Base-by-base conservation (phyloP, 495 filamentous ascomycete species). In the Penicillium cosmopolitanum region DNA sequence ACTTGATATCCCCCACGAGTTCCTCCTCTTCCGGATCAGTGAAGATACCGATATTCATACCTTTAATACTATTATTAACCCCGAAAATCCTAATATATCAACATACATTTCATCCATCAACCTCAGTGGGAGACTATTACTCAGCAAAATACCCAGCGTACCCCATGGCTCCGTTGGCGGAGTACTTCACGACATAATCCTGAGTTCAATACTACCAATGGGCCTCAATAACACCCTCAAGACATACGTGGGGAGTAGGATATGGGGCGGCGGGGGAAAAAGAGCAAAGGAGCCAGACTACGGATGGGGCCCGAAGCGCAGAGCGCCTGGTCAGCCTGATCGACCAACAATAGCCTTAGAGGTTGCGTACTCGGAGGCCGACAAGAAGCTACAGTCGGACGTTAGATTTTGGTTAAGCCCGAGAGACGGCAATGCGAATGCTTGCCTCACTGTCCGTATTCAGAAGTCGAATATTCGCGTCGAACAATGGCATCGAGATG, bases 221-320 rank as follows among this genome's bases (percentile, higher is more conserved):
- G 11, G n/a, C 15, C 40, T 43, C 40, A 43, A 43, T 1, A 15
- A 43, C 40, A 16, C 40, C 15, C 15, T 43, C 40, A 43, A 43
- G 15, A 43, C 40, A 43, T 43, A 43, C 40, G n/a, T 43, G n/a
- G 40, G 40, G 40, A 43, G 40, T 16, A 15, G 12, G 40, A 43
- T 43, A 43, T 43, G 40, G 40, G 40, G 15, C 18, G 40, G 2
- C 40, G 13, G n/a, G n/a, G 42, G 18, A 44, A 18, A 44, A 44
- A 18, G 16, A 44, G 42, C n/a, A 44, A 44, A 44, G n/a, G n/a
- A 31, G 28, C 53, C 53, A n/a, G 42, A 36, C 6, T 35, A 35
- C 34, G 53, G 53, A 13, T 56, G 42, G 53, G 53, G 28, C 8
- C 53, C 53, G 4, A 56, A 35, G 21, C 36, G 53, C 6, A 33